Evolutionary conservation across 805 yeast genomes (phyloP), one percentile per base, ranked within the genome.

Genomic region (Kazachstania africana): DNA sequence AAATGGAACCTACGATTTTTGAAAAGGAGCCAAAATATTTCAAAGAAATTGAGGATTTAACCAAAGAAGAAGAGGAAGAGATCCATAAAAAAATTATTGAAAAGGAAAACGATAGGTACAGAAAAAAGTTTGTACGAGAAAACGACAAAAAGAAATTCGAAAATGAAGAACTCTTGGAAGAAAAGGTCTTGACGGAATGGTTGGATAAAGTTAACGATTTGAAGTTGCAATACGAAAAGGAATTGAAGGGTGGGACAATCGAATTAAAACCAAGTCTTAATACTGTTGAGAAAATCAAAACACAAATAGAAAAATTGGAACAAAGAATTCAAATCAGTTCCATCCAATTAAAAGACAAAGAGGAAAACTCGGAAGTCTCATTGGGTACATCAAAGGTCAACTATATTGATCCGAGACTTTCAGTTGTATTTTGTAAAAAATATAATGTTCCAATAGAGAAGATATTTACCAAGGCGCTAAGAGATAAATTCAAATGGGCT

Each of bases 401-500:
- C 57, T 88, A 88, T 63, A 88, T 88, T 37, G 97, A 88, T 56
- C 97, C 97, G 16, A 68, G 97, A 42, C 62, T 88, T 44, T 75
- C 94, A 0, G 95, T 84, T 16, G 75, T 81, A 68, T 88, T 85
- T 50, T 71, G 94, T 32, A 87, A 85, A 56, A 81, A 75, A 57
- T 84, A 62, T 51, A 66, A 72, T 33, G 95, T 88, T 14, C 97
- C 97, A 6, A 78, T 88, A 33, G 96, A 88, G 56, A 87, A 82
- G 57, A 64, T 88, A 26, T 85, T 88, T 45, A 79, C 95, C 9
- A 87, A 85, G 60, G 82, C 97, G 0, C 62, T 88, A 33, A 64
- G 96, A 38, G 95, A 87, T 26, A 88, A 88, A 61, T 88, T 88
- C 60, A 76, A 72, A 28, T 88, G 97, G 97, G 97, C 97, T 19